Base-by-base conservation (phyloP, 306 rosid genomes). In the Inga oerstediana region DNA sequence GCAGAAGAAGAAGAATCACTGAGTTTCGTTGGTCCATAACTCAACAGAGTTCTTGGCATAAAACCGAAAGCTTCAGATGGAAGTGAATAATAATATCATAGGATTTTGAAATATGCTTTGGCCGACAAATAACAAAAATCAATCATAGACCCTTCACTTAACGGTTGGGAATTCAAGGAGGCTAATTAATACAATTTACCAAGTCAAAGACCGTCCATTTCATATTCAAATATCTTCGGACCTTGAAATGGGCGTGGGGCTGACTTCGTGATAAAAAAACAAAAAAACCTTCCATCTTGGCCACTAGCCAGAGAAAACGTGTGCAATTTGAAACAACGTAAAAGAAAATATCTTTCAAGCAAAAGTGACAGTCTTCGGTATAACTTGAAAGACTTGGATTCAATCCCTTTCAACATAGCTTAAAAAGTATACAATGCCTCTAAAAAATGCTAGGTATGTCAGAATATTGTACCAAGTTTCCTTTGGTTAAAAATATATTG, bases 101-200 rank as follows among this genome's bases (percentile, higher is more conserved):
- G 20, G 75, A 72, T 2, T 15, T 34, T 27, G 10, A 20, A 37
- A 5, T 39, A 6, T 73, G 75, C n/a, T 58, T 71, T 51, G 13
- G 41, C 22, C 14, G n/a, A 7, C 22, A 9, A 45, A 15, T 1
- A 71, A 54, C 9, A 79, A 81, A 54, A 80, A 72, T 77, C 74
- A 73, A 70, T 54, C 30, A 19, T n/a, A 27, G 73, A 72, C 83
- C 67, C 5, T 11, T 49, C 54, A 49, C 41, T 39, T 39, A 6
- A 7, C 37, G 16, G 12, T 82, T 76, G 77, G 22, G 14, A 59
- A 9, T 78, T 75, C 19, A 39, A 75, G 75, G 49, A 79, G 72
- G 88, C 56, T 74, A 83, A 77, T 80, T 19, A 88, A 59, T 74
- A 72, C 72, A 62, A 22, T 74, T 83, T 77, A 85, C 87, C 51